Evolutionary conservation across 73 alveolate species (phyloP).

Genomic region (Tetrahymena thermophila): DNA sequence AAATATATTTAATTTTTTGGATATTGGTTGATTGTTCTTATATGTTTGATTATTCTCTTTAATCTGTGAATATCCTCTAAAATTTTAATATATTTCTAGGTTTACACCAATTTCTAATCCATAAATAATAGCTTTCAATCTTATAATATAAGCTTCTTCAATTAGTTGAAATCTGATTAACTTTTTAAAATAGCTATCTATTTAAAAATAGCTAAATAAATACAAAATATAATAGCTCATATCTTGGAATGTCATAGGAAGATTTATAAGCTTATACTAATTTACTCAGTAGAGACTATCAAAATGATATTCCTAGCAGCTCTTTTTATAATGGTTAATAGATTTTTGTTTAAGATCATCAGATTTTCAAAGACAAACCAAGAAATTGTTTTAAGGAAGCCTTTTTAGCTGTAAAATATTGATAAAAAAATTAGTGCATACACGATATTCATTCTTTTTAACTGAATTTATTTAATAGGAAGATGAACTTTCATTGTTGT

Average conservation of each 20-base stretch:
- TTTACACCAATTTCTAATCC: not conserved
- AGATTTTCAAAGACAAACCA: not conserved
- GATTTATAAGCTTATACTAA: not conserved
- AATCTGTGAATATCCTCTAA: not conserved
- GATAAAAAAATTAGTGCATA: not conserved
- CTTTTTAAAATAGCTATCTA: too few species aligned
- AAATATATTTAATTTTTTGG: too few species aligned
- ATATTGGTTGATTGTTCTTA: too few species aligned
- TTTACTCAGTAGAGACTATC: not conserved
- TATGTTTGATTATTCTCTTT: too few species aligned
- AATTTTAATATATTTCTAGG: too few species aligned
- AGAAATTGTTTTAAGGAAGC: not conserved
- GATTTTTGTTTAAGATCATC: not conserved
- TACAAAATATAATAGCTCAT: not conserved
- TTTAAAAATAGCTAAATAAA: not conserved
- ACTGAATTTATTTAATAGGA: not conserved
- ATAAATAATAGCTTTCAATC: not conserved
- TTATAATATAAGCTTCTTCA: not conserved
- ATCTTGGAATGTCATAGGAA: not conserved
- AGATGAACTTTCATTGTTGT: not conserved
- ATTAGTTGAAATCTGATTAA: not conserved
- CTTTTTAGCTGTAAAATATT: not conserved
- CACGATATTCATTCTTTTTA: not conserved
- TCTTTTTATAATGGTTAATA: not conserved
- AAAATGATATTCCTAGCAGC: not conserved